A percentile compares a stretch with the other conserved stretches of the same genome.
phyloP scores from a whole-genome alignment of 2,329 filamentous ascomycete species.

The Ophiocordyceps camponoti-leonardi region DNA sequence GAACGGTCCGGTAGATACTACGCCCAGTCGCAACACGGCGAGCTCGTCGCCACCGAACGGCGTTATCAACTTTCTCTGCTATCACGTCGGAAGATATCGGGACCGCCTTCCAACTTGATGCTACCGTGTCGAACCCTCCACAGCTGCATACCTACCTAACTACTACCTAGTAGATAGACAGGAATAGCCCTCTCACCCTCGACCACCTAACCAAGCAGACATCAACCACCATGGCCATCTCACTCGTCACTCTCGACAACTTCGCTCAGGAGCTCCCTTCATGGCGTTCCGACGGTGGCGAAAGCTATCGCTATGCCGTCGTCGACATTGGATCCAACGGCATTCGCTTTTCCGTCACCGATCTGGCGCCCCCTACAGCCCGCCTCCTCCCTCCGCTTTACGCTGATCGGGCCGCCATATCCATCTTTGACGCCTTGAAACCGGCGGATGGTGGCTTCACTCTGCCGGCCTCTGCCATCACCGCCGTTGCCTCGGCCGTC shows the following conservation, averaged over 20 bases:
- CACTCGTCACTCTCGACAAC: constrained; percentile 32
- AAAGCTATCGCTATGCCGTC: constrained; percentile 35
- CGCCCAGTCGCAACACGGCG: too few relatives aligned
- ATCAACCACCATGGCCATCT: neutral
- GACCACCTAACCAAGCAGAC: neutral
- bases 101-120: neutral
- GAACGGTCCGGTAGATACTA: too few relatives aligned
- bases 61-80: too few relatives aligned
- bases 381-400: constrained; percentile 65
- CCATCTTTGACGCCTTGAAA: constrained; percentile 68
- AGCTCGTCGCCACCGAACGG: too few relatives aligned
- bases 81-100: neutral
- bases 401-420: constrained; percentile 63
- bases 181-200: too few relatives aligned
- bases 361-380: constrained; percentile 52
- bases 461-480: constrained; percentile 40
- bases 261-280: constrained; percentile 27
- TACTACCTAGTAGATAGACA: too few relatives aligned
- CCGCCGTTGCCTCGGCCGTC: constrained; percentile 47
- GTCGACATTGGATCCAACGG: constrained; percentile 66
- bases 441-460: constrained; percentile 16
- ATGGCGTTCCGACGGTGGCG: constrained; percentile 26
- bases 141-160: too few relatives aligned
- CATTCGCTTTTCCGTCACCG: constrained; percentile 80
- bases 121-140: neutral